A percentile compares a stretch with the other conserved stretches of the same genome.
phyloP scores from a whole-genome alignment of 371 early-diverging fungal species.

The Lichtheimia ramosa region DNA sequence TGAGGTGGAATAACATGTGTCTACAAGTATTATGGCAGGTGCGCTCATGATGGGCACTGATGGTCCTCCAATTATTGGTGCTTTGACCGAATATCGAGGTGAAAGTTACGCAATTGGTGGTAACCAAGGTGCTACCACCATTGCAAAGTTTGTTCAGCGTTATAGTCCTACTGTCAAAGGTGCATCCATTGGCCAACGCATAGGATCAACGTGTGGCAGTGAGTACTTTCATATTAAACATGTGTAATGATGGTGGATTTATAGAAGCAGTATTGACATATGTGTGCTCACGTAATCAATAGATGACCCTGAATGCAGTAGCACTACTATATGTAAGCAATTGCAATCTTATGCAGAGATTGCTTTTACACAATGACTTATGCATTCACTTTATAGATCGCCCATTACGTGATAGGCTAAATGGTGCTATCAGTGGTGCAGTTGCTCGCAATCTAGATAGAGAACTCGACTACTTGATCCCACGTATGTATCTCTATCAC shows the following conservation, averaged over 20 bases:
- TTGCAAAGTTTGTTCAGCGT: slow-evolving; percentile 38
- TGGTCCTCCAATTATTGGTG: slow-evolving; percentile 15
- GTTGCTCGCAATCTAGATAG: slow-evolving; percentile 30
- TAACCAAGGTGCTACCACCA: slow-evolving; percentile 30
- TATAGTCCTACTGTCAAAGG: slow-evolving; percentile 34
- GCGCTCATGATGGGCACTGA: slow-evolving; percentile 27
- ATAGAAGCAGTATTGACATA: slow-evolving; percentile 17
- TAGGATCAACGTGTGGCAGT: slow-evolving; percentile 2
- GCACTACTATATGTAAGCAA: no score
- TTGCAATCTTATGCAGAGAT: no score
- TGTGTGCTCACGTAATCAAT: background rate
- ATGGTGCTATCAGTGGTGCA: slow-evolving; percentile 44
- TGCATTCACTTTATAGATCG: background rate
- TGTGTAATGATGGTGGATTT: no score
- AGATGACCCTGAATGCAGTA: no score
- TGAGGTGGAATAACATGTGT: background rate
- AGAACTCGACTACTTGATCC: slow-evolving; percentile 36
- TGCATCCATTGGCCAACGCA: slow-evolving; percentile 27
- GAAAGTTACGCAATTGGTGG: slow-evolving; percentile 49
- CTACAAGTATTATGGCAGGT: slow-evolving; percentile 36
- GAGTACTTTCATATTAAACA: slow-evolving; percentile 19
- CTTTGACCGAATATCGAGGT: slow-evolving; percentile 36
- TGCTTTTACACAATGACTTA: slow-evolving; percentile 8
- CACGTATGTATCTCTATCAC: slow-evolving; percentile 15
- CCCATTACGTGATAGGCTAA: slow-evolving; percentile 12